phyloP scores from a whole-genome alignment of 495 filamentous ascomycete genomes.

The Mytilinidion resinicola region DNA sequence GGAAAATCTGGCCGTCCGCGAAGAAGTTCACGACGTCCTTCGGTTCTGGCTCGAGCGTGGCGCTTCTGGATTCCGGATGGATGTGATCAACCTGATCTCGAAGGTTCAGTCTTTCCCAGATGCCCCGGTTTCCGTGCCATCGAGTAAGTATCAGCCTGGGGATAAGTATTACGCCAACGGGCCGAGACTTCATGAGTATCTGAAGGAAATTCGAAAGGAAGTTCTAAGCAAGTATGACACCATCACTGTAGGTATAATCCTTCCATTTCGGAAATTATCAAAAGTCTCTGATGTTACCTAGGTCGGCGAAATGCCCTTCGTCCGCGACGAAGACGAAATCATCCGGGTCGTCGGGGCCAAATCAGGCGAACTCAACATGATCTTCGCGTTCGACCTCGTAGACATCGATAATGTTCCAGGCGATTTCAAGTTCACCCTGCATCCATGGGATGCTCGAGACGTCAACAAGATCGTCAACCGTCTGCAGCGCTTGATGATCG shows the following conservation, averaged over 20 bases:
- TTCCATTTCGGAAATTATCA: too few species aligned
- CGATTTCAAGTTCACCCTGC: conserved; percentile 37
- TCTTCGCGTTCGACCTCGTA: conserved; percentile 49
- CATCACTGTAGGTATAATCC: conserved; percentile 39
- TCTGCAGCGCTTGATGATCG: conserved; percentile 44
- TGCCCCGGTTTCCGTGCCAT: conserved; percentile 38
- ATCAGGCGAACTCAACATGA: conserved; percentile 47
- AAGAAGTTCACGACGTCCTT: conserved; percentile 47
- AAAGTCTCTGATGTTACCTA: not conserved
- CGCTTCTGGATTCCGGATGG: conserved; percentile 51
- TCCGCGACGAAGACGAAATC: conserved; percentile 41
- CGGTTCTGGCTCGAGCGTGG: conserved; percentile 51
- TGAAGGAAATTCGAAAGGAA: conserved; percentile 43
- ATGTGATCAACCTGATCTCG: conserved; percentile 51
- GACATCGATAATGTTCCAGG: conserved; percentile 43
- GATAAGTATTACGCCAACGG: conserved; percentile 49
- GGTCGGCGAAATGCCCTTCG: conserved; percentile 44
- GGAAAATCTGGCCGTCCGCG: conserved; percentile 45
- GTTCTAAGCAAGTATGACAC: conserved; percentile 43
- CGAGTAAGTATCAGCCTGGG: conserved; percentile 42
- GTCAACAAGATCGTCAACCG: conserved; percentile 36
- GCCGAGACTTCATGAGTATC: conserved; percentile 51
- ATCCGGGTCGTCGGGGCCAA: conserved; percentile 43
- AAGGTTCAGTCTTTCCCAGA: conserved; percentile 43
- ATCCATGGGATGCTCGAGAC: conserved; percentile 40